Conservation (phyloP, 2,329 filamentous ascomycete species). For the Trichophyton benhamiae region DNA sequence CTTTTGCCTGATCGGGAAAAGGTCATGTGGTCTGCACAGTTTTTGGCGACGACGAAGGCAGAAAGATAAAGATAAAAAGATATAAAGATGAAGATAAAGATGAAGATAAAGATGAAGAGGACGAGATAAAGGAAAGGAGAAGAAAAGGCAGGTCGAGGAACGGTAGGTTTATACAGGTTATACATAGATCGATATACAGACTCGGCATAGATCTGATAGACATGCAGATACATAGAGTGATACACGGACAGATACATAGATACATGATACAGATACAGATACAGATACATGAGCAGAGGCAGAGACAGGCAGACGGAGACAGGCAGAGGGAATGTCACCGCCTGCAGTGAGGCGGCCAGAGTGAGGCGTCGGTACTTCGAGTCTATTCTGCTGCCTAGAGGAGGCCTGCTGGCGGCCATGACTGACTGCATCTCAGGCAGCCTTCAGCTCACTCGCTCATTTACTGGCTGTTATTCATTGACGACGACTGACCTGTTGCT, state of each 20-base stretch:
- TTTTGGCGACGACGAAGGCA: not conserved
- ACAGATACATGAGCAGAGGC: not conserved
- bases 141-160: no score
- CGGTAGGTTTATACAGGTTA: no score
- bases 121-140: not conserved
- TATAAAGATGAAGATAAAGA: not conserved
- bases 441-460: no score
- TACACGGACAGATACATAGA: no score
- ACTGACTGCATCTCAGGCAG: not conserved
- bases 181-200: no score
- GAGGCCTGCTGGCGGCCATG: not conserved
- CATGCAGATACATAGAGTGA: no score
- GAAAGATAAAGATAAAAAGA: not conserved
- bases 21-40: not conserved
- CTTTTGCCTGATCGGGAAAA: not conserved
- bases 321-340: not conserved
- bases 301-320: not conserved
- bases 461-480: no score
- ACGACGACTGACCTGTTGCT: no score
- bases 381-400: not conserved
- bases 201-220: no score
- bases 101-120: not conserved
- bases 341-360: constrained; percentile 2
- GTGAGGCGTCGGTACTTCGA: not conserved
- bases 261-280: not conserved